Evolutionary conservation across 2,329 filamentous ascomycete genomes (phyloP).

Genomic region (Aspergillus piperis): DNA sequence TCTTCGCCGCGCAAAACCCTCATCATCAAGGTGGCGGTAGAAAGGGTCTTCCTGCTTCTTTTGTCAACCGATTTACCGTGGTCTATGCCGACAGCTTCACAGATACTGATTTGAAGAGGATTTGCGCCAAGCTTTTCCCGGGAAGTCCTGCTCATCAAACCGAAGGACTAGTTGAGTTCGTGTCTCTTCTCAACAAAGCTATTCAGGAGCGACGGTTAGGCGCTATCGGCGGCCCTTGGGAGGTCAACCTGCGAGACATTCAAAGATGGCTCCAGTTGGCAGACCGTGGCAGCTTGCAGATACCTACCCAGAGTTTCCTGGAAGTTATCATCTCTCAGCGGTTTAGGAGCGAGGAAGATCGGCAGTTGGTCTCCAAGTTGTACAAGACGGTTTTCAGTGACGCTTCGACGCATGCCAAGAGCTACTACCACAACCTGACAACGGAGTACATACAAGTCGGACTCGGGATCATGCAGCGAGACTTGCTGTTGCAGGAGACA

Average conservation of each 20-base stretch:
- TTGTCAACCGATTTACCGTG: constrained; percentile 97
- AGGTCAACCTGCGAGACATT: constrained; percentile 90
- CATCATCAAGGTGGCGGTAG: constrained; percentile 95
- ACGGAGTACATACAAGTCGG: constrained; percentile 73
- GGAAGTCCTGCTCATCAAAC: constrained; percentile 61
- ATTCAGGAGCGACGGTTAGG: constrained; percentile 59
- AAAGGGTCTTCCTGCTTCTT: constrained; percentile 91
- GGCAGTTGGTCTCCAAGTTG: constrained; percentile 63
- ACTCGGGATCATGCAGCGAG: constrained; percentile 67
- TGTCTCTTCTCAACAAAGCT: constrained; percentile 74
- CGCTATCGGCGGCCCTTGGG: constrained; percentile 75
- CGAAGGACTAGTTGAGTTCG: constrained; percentile 71
- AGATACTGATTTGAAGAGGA: constrained; percentile 75
- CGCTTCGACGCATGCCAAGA: constrained; percentile 48
- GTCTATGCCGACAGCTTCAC: constrained; percentile 93
- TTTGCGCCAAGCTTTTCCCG: constrained; percentile 77
- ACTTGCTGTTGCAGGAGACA: constrained; percentile 45
- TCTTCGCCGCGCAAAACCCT: constrained; percentile 96
- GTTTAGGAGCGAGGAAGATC: constrained; percentile 74
- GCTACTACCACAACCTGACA: constrained; percentile 72
- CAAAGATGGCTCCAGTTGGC: constrained; percentile 81
- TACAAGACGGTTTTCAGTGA: constrained; percentile 66
- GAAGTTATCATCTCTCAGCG: constrained; percentile 82
- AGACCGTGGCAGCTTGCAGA: constrained; percentile 60
- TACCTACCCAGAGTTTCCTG: constrained; percentile 72